Evolutionary conservation across 1,284 basidiomycete genomes (phyloP), one percentile per base, ranked within the genome.

Genomic region (Veloporphyrellus conicus): DNA sequence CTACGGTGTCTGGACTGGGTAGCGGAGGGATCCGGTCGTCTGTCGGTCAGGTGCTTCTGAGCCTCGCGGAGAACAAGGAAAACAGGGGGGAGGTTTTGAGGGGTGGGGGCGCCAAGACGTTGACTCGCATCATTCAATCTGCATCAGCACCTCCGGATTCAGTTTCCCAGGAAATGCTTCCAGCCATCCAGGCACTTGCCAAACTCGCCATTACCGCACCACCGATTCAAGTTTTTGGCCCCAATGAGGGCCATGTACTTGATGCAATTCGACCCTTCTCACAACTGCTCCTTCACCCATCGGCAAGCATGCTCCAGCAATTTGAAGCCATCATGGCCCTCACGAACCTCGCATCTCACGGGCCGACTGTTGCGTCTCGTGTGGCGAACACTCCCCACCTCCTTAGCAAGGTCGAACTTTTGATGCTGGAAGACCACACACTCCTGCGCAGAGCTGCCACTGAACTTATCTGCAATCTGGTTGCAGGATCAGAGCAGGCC

Each of bases 241-340:
- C 92, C 1, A 77, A 85, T 55, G 75, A 82, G 32, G 84, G 86
- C 3, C 80, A 81, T 3, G 74, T 87, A n/a, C 79, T 84, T 57
- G 90, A 94, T 62, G 82, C 83, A 4, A 82, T 95, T 47, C 77
- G 83, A 1, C 91, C 91, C 0, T 72, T 96, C 39, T 78, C 84
- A 1, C 65, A 80, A 27, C 71, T 94, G 45, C 73, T 96, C 29
- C 75, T 81, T 38, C 80, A 88, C 57, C 68, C 81, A 0, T 74
- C 78, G 0, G 79, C 91, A 1, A 81, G 70, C 23, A 77, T 87
- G 28, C 72, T 98, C 14, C 92, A 97, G 61, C 78, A 79, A 37
- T 99, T 99, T 61, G 95, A 99, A 67, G 82, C 85, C 3, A 75
- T 93, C 53, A 94, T 99, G 90, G 94, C 93, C 1, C 76, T 99